These are phyloP conservation scores for Populus hybrid DNA, from an alignment of 441 rosid species.

Conservation along the genomic window DNA sequence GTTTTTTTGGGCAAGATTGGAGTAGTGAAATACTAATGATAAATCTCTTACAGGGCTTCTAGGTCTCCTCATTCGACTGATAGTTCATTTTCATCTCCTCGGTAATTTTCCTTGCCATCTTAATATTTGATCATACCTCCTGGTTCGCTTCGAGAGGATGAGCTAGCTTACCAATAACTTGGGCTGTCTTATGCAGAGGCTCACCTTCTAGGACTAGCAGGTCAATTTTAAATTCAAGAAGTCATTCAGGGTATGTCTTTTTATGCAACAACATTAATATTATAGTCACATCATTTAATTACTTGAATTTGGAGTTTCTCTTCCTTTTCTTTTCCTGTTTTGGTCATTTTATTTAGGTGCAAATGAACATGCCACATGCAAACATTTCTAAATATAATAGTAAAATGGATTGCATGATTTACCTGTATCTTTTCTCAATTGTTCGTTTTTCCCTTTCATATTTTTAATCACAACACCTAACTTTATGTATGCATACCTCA, in stretches of 20 bases:
- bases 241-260: constrained; percentile 50
- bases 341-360: background rate
- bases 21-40: background rate
- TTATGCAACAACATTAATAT: background rate
- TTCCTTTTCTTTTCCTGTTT: background rate
- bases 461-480: constrained; percentile 13
- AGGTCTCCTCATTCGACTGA: constrained; percentile 34
- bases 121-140: constrained; percentile 3
- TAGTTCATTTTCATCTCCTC: constrained; percentile 32
- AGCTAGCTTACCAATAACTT: constrained; percentile 8
- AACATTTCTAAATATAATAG: background rate
- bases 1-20: background rate
- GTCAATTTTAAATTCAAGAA: constrained; percentile 58
- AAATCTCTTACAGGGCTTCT: constrained; percentile 35
- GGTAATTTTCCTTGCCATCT: constrained; percentile 29
- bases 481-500: constrained; percentile 18
- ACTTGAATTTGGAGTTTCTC: background rate
- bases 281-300: background rate
- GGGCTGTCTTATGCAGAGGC: constrained; percentile 37
- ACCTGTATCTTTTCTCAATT: background rate
- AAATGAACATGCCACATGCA: background rate
- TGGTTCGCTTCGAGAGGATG: background rate
- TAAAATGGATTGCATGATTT: background rate
- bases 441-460: background rate
- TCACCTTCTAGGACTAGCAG: constrained; percentile 53